phyloP scores from a whole-genome alignment of 805 yeast species.

The Candida methanosorbosa region DNA sequence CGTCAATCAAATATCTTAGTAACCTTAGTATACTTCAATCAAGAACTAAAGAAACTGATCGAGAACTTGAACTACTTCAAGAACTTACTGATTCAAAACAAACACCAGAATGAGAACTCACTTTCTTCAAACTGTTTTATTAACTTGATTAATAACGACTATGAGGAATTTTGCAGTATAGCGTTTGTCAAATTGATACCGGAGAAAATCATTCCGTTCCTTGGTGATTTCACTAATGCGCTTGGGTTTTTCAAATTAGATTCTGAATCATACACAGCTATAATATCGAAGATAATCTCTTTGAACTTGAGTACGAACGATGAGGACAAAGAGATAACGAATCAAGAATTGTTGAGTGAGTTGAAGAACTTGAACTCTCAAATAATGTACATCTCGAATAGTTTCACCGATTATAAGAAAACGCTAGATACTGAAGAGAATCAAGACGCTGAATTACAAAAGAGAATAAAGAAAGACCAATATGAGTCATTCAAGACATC shows the following conservation, averaged over 20 bases:
- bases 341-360: too few species aligned
- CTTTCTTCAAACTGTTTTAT: not conserved
- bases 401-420: not conserved
- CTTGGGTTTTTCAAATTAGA: not conserved
- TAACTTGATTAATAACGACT: not conserved
- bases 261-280: too few species aligned
- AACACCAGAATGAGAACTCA: not conserved
- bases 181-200: too few species aligned
- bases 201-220: slow-evolving; percentile 1
- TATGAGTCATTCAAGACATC: too few species aligned
- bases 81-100: not conserved
- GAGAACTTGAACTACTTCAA: not conserved
- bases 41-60: not conserved
- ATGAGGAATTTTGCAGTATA: too few species aligned
- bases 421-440: not conserved
- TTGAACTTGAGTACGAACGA: too few species aligned
- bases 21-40: not conserved
- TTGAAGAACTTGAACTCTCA: not conserved
- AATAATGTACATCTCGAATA: not conserved
- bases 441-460: not conserved
- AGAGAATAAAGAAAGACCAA: too few species aligned
- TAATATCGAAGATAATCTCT: too few species aligned
- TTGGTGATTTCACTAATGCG: not conserved
- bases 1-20: not conserved
- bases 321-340: too few species aligned